These are phyloP conservation scores for Triticum monococcum DNA, from an alignment of 176 grass and related monocot species.

Conservation along the genomic window DNA sequence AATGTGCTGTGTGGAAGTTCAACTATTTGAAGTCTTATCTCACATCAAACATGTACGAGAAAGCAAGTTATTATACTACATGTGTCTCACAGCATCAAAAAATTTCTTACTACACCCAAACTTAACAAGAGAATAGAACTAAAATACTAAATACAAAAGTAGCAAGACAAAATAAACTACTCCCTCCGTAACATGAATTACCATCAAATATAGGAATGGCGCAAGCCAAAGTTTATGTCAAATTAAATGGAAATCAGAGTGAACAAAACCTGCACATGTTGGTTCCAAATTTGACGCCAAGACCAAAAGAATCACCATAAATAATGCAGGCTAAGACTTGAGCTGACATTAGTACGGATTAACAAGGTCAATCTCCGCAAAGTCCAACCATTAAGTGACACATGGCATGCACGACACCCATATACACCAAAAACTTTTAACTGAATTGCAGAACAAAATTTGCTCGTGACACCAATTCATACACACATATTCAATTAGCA, in stretches of 20 bases:
- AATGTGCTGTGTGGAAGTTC: neutral
- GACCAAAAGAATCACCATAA: neutral
- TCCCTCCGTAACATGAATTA: too few relatives aligned
- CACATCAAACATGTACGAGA: slow-evolving; percentile 12
- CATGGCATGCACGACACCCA: neutral
- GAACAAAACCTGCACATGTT: neutral
- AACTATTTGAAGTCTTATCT: neutral
- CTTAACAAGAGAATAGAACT: neutral
- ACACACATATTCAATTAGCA: neutral
- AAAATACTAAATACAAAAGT: neutral
- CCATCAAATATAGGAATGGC: neutral
- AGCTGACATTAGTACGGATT: neutral
- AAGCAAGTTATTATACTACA: neutral
- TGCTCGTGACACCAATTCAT: neutral
- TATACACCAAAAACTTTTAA: neutral
- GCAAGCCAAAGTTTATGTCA: neutral
- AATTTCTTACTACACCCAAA: neutral
- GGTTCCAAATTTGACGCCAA: neutral
- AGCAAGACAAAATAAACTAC: neutral
- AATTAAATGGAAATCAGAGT: neutral
- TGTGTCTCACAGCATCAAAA: neutral
- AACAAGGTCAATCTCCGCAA: neutral
- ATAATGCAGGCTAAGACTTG: neutral
- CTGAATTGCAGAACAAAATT: neutral
- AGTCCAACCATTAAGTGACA: neutral